Base-by-base conservation (phyloP, 805 yeast species). In the Candida khao-thaluensis region DNA sequence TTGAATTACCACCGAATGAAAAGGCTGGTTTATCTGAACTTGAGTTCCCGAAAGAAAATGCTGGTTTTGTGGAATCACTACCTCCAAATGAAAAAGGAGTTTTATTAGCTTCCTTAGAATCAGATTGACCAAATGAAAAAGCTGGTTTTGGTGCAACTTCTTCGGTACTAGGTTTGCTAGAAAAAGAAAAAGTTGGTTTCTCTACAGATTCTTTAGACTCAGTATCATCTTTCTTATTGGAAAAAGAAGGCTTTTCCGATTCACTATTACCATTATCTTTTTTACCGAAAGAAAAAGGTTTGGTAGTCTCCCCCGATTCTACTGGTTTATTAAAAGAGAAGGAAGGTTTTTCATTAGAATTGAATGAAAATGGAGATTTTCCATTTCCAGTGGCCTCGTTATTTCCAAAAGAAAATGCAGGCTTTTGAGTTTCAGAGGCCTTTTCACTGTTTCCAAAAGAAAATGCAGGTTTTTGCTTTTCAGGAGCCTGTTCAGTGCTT, bases 11-110 rank as follows among this genome's bases (percentile, higher is more conserved):
- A 6, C 50, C 49, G 25, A 44, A 50, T 1, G 50, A 43, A 40
- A 50, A 45, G 8, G 45, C 42, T 18, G 47, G 43, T 16, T 56
- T 52, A 18, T 14, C 28, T 17, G 28, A 7, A 12, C 22, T 28
- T 9, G 44, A 23, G 10, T 44, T 11, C 2, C 56, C 56, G 26
- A 54, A 54, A 12, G 54, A 41, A 41, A 60, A 56, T n/a, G 45
- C 51, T 15, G 54, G 42, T 29, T 44, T 21, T 4, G 10, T 33
- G 9, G 35, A 24, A 17, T 26, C 14, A 12, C 51, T 20, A 16
- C 58, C 29, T 21, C 49, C 44, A 24, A 29, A 66, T 57, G 50
- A 60, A 57, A 59, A 61, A 12, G 50, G 42, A 6, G 47, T 37
- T 18, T 41, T 43, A 10, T 27, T 35, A 6, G 50, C 42, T 15